Conservation (phyloP, 208 protist genomes). For the Acanthamoeba culbertsoni region DNA sequence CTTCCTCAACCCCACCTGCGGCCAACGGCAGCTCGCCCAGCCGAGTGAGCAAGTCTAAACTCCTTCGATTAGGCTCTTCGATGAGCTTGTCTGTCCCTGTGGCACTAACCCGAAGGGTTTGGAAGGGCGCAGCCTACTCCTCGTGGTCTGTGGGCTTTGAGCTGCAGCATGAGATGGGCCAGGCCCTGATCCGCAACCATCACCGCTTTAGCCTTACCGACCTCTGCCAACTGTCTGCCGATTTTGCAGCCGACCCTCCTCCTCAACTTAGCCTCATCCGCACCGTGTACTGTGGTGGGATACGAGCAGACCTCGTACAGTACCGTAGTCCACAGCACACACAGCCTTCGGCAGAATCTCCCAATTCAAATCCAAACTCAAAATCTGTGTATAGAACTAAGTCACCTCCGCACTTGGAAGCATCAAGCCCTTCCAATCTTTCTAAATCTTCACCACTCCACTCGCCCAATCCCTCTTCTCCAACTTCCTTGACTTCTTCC, state of each 20-base stretch:
- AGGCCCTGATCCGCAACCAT: constrained; percentile 37
- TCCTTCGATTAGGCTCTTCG: constrained; percentile 24
- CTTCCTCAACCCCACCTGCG: not conserved
- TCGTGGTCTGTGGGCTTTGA: constrained; percentile 51
- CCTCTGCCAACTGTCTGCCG: not conserved
- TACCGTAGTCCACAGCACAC: not conserved
- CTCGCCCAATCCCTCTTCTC: not conserved
- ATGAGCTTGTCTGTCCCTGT: not conserved
- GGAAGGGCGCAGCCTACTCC: constrained; percentile 37
- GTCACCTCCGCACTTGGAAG: not conserved
- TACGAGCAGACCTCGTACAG: not conserved
- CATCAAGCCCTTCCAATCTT: not conserved
- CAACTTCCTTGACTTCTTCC: not conserved
- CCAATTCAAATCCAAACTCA: not conserved
- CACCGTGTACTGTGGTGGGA: constrained; percentile 21
- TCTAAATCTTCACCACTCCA: no score
- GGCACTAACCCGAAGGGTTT: not conserved
- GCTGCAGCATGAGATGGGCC: constrained; percentile 46
- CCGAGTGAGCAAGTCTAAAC: constrained; percentile 10
- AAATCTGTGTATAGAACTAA: not conserved
- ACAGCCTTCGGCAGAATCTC: not conserved
- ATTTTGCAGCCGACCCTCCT: constrained; percentile 20
- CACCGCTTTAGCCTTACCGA: constrained; percentile 21
- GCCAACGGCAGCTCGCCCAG: not conserved
- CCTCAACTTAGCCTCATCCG: not conserved